These are phyloP conservation scores for Neonothopanus nambi DNA, from an alignment of 1,284 basidiomycete species.

Conservation along the genomic window DNA sequence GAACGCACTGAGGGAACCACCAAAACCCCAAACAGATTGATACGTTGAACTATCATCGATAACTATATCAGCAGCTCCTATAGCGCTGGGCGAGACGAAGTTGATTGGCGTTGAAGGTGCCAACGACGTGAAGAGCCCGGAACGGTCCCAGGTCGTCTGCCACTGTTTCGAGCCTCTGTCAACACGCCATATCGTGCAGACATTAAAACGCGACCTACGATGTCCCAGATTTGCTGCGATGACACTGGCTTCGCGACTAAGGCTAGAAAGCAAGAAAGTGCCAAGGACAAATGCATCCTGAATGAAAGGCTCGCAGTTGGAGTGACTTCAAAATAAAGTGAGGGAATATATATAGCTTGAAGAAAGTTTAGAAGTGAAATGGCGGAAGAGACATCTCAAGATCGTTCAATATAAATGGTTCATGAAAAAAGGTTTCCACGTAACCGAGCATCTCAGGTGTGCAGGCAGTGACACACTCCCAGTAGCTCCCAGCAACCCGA, in stretches of 20 bases:
- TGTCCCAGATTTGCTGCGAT: constrained; percentile 45
- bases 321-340: not conserved
- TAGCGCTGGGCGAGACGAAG: constrained; percentile 46
- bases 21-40: constrained; percentile 52
- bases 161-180: constrained; percentile 37
- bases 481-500: not conserved
- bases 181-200: not conserved
- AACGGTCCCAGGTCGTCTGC: constrained; percentile 64
- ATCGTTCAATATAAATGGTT: not conserved
- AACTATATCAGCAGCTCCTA: constrained; percentile 48
- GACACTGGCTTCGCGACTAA: constrained; percentile 19
- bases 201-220: constrained; percentile 30
- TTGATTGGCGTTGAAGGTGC: constrained; percentile 50
- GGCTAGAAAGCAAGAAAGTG: constrained; percentile 17
- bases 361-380: not conserved
- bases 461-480: too few relatives aligned
- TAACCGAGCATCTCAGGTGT: too few relatives aligned
- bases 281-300: constrained; percentile 18
- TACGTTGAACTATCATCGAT: constrained; percentile 43
- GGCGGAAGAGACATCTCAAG: not conserved
- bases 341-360: not conserved
- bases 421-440: too few relatives aligned
- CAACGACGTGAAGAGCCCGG: constrained; percentile 48
- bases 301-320: not conserved
- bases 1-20: constrained; percentile 46